These are phyloP conservation scores for Arabidopsis lyrata DNA, from an alignment of 441 rosid species.

Conservation along the genomic window DNA sequence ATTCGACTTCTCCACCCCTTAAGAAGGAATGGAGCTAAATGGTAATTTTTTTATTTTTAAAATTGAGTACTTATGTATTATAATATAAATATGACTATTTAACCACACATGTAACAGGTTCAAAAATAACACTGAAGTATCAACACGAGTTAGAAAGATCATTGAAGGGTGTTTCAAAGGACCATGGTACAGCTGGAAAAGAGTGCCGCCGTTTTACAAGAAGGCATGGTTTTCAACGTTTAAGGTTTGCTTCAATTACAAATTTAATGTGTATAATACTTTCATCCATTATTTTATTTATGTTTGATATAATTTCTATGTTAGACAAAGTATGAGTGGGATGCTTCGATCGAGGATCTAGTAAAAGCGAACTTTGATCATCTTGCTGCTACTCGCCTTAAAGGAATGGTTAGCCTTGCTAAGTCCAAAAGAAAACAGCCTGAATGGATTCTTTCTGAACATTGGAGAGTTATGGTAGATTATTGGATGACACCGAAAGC, in stretches of 20 bases:
- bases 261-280: too few relatives aligned
- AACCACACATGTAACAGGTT: constrained; percentile 1
- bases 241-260: not conserved
- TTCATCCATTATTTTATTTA: too few relatives aligned
- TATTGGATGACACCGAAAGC: not conserved
- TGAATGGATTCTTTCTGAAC: not conserved
- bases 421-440: not conserved
- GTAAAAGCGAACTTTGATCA: constrained; percentile 12
- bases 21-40: constrained; percentile 18
- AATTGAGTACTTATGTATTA: not conserved
- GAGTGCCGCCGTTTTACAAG: not conserved
- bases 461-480: not conserved
- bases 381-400: constrained; percentile 8
- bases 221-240: constrained; percentile 5
- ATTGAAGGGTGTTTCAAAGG: not conserved
- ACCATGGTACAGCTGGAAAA: constrained; percentile 22
- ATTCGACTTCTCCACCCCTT: not conserved
- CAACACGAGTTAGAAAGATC: constrained; percentile 5
- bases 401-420: constrained; percentile 20
- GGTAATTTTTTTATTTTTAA: not conserved
- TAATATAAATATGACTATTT: too few relatives aligned
- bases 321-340: not conserved
- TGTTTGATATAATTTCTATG: too few relatives aligned
- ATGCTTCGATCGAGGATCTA: not conserved
- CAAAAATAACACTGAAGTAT: constrained; percentile 19